Conservation (phyloP, 2,329 filamentous ascomycete genomes). For the Zasmidium angulare region DNA sequence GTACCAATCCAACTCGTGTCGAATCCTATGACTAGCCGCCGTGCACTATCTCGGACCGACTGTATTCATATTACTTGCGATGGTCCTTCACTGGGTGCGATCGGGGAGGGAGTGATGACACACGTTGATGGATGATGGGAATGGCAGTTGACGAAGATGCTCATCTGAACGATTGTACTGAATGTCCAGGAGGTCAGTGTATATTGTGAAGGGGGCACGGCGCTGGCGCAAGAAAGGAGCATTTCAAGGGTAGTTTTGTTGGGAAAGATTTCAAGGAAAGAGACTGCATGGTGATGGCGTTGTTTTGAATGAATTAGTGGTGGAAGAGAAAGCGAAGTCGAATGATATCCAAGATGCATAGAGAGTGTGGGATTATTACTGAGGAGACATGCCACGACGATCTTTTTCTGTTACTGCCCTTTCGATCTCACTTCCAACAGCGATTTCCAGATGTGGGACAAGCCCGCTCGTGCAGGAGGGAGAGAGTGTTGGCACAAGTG, state of each 20-base stretch:
- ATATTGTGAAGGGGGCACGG: constrained; percentile 9
- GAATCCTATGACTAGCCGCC: constrained; percentile 42
- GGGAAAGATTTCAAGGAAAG: constrained; percentile 1
- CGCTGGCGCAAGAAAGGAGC: constrained; percentile 15
- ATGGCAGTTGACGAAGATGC: neutral
- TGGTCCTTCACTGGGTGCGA: constrained; percentile 26
- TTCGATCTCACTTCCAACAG: neutral
- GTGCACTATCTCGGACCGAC: constrained; percentile 31
- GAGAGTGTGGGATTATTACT: neutral
- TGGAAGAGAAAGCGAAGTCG: neutral
- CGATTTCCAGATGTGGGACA: neutral
- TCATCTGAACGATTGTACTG: too few relatives aligned
- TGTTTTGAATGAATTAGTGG: neutral
- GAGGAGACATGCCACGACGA: neutral
- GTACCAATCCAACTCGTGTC: constrained; percentile 42
- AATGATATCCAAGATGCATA: constrained; percentile 3
- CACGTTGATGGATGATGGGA: neutral
- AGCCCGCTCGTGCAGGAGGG: neutral
- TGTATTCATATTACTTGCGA: constrained; percentile 29
- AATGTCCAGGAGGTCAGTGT: neutral
- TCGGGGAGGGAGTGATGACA: constrained; percentile 2
- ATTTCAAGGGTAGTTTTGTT: neutral
- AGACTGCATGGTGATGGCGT: constrained; percentile 6
- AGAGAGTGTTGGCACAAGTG: neutral
- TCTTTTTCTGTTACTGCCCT: neutral